Evolutionary conservation across 2,329 filamentous ascomycete species (phyloP), one percentile per base, ranked within the genome.

Genomic region (Cercospora sojina): DNA sequence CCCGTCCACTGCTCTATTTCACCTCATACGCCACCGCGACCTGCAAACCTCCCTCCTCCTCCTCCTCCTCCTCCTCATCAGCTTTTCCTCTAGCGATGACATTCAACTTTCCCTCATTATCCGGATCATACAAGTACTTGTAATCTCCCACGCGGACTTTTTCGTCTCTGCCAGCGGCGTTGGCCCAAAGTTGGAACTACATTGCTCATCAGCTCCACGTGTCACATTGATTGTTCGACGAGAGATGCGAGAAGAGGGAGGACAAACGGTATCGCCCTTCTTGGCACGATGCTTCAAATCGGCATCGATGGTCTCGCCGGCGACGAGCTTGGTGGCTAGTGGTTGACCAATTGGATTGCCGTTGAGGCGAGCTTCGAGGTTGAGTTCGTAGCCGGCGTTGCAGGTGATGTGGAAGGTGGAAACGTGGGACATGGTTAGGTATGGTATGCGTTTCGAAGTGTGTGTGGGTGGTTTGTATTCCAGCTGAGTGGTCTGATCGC

Each of bases 341-440:
- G 10, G n/a, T 6, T 57, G 27, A 3, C 53, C 53, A 12, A 0
- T 0, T 2, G 53, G 29, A 23, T 18, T 57, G 6, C 53, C 53
- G 9, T 57, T 57, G 20, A 57, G 53, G 53, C 53, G 53, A 16
- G 53, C 53, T 57, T 57, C 53, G 31, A 35, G 53, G 53, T 57
- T 57, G 27, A 57, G 53, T 4, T 57, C 53, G 53, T 57, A 57
- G 53, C 27, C 29, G n/a, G 53, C 53, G 29, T 57, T 27, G 53
- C 53, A 57, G 53, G 53, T 35, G 53, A 57, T 23, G 53, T 35
- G 27, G 9, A 57, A 57, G 53, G 8, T 2, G 53, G 53, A 57
- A n/a, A 57, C 53, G 53, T 35, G 53, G 5, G 53, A 57, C 53
- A 57, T 57, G 2, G 6, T 35, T 32, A 12, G 47, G 2, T 20